Conservation (phyloP, 176 grass and related monocot species). For the Raddia guianensis region DNA sequence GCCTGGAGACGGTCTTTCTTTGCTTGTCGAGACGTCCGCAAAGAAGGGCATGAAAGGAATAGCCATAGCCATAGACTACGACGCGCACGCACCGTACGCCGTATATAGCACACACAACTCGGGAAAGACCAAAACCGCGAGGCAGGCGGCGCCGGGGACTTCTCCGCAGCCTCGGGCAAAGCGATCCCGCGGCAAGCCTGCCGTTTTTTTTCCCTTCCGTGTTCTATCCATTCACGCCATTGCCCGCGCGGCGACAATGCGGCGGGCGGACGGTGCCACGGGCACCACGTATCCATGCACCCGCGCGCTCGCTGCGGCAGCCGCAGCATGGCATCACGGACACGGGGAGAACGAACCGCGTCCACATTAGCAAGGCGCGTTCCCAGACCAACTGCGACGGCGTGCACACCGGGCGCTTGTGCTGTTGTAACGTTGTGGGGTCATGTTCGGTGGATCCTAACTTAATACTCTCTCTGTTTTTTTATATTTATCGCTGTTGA, state of each 20-base stretch:
- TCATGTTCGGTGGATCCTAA: too few relatives aligned
- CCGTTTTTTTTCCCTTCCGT: neutral
- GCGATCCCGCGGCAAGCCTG: neutral
- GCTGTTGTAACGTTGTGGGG: too few relatives aligned
- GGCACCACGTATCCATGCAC: neutral
- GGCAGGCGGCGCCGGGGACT: neutral
- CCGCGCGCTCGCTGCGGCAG: neutral
- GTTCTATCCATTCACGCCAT: too few relatives aligned
- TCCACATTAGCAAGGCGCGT: too few relatives aligned
- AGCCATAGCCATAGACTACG: too few relatives aligned
- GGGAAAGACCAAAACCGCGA: neutral
- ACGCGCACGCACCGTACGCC: too few relatives aligned
- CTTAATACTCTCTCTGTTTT: too few relatives aligned
- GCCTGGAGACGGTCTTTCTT: neutral
- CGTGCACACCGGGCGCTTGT: too few relatives aligned
- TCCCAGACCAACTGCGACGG: too few relatives aligned
- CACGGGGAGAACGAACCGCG: neutral
- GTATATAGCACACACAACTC: neutral
- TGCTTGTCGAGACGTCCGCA: neutral
- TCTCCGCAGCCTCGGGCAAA: neutral
- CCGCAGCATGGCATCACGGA: neutral
- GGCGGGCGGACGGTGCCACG: neutral
- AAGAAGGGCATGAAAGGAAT: neutral
- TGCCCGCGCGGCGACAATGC: neutral
- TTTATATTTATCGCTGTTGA: too few relatives aligned